These are phyloP conservation scores for Sporothrix curviconia DNA, from an alignment of 2,329 filamentous ascomycete genomes.

Conservation along the genomic window DNA sequence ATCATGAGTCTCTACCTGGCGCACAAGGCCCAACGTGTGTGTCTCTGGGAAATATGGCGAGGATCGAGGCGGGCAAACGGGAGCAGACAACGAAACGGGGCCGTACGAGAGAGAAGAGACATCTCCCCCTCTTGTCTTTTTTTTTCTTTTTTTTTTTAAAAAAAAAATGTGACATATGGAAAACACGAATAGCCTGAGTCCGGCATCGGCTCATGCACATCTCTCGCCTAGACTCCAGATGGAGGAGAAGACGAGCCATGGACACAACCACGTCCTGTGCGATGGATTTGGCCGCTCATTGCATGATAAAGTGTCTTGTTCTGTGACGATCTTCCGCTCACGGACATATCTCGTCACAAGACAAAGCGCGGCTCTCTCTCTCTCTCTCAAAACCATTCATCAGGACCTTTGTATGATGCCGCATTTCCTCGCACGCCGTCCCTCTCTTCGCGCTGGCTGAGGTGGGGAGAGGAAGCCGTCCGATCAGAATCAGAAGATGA, in stretches of 20 bases:
- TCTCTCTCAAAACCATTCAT: too few species aligned
- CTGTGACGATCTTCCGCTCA: too few species aligned
- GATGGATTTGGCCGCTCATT: too few species aligned
- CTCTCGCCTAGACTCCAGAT: too few species aligned
- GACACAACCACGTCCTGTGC: too few species aligned
- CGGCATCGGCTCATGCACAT: too few species aligned
- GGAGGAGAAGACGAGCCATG: too few species aligned
- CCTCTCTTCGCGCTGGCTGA: slow-evolving; percentile 4
- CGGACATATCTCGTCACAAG: too few species aligned
- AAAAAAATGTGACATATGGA: not conserved
- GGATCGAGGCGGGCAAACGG: not conserved
- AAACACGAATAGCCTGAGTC: too few species aligned
- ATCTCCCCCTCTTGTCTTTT: not conserved
- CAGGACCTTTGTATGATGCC: too few species aligned
- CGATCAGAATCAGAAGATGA: slow-evolving; percentile 6
- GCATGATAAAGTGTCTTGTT: too few species aligned
- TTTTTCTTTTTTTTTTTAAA: too few species aligned
- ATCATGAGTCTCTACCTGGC: not conserved
- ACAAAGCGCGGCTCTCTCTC: not conserved
- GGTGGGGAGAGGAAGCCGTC: not conserved
- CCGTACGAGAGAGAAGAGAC: not conserved
- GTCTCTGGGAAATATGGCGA: not conserved
- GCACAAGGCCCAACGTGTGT: not conserved
- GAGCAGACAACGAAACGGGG: not conserved
- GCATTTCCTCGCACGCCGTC: not conserved